These are phyloP conservation scores for Plectranthus barbatus DNA, from an alignment of 257 asterid genomes.

Conservation along the genomic window DNA sequence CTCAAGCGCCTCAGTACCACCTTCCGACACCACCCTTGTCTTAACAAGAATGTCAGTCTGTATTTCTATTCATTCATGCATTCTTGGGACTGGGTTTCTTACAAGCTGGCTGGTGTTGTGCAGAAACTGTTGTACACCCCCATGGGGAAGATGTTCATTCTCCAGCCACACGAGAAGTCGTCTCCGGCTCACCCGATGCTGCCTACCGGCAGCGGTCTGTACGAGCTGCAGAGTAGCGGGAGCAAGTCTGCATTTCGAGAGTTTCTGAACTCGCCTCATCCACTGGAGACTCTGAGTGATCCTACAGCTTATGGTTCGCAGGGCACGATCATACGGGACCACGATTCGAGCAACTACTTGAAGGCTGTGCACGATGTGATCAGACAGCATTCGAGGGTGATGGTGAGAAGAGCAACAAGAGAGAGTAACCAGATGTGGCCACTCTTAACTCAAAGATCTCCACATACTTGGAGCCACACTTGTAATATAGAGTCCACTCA, in stretches of 20 bases:
- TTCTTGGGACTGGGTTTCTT: neutral
- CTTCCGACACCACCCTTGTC: slow-evolving; percentile 71
- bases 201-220: slow-evolving; percentile 56
- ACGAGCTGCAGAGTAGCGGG: slow-evolving; percentile 29
- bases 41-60: slow-evolving; percentile 61
- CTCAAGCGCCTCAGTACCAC: slow-evolving; percentile 62
- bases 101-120: slow-evolving; percentile 1
- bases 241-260: slow-evolving; percentile 43
- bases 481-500: slow-evolving; percentile 20
- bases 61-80: neutral
- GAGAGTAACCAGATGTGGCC: slow-evolving; percentile 70
- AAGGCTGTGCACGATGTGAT: slow-evolving; percentile 59
- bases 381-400: slow-evolving; percentile 35
- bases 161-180: slow-evolving; percentile 74
- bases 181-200: slow-evolving; percentile 77
- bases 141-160: slow-evolving; percentile 69
- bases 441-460: slow-evolving; percentile 52
- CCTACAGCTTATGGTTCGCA: slow-evolving; percentile 78
- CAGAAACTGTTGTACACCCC: slow-evolving; percentile 82
- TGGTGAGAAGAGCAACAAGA: slow-evolving; percentile 32
- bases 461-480: slow-evolving; percentile 65
- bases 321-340: slow-evolving; percentile 80
- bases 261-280: slow-evolving; percentile 79
- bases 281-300: slow-evolving; percentile 70
- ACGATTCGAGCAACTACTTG: slow-evolving; percentile 74